Conservation (phyloP, 208 protist species). For the Angomonas ambiguus region DNA sequence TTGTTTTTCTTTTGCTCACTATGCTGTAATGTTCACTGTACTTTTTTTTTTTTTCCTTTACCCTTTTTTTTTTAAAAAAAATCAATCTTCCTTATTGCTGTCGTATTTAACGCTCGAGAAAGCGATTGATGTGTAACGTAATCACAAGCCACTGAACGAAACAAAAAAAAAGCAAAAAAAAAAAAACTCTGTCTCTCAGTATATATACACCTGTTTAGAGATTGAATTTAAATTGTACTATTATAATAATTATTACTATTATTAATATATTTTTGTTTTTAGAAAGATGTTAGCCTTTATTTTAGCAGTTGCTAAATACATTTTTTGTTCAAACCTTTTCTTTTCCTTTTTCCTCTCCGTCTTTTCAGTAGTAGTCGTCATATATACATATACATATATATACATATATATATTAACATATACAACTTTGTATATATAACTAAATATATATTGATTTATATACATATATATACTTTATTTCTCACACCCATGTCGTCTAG, state of each 20-base stretch:
- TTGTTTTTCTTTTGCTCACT: conserved; percentile 13
- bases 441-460: too few species aligned
- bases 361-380: too few species aligned
- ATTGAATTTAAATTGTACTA: neutral
- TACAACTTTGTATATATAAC: too few species aligned
- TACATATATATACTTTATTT: too few species aligned
- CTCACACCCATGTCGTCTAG: neutral
- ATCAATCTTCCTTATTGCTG: too few species aligned
- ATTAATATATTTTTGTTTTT: conserved; percentile 3
- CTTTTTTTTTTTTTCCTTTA: conserved; percentile 13
- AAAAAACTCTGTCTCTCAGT: neutral
- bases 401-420: too few species aligned
- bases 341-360: conserved; percentile 8
- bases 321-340: neutral
- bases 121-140: too few species aligned
- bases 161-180: conserved; percentile 12
- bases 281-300: neutral
- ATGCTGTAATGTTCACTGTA: conserved; percentile 1
- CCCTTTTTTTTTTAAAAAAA: neutral
- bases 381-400: too few species aligned
- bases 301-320: neutral
- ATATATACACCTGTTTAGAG: neutral
- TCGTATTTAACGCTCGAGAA: too few species aligned
- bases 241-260: conserved; percentile 9
- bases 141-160: neutral